Base-by-base conservation (phyloP, 306 rosid genomes). In the Sophora flavescens region DNA sequence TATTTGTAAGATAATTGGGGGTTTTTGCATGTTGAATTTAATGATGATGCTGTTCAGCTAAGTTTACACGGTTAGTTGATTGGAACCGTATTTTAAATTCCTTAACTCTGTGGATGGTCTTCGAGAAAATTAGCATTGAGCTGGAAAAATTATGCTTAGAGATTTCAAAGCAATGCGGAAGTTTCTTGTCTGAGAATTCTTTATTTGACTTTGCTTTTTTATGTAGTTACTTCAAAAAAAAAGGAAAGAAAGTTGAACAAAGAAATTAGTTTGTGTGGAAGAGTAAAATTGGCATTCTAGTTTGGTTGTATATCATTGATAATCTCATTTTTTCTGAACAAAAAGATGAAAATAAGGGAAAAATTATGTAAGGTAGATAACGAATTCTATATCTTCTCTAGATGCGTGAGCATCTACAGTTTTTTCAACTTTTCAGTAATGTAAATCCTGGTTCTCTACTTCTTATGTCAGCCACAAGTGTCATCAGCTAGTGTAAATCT, bases 401-500 rank as follows among this genome's bases (percentile, higher is more conserved):
- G 52, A 63, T 72, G 67, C 22, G 28, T 18, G 38, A 50, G 14
- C 18, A 14, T 63, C 3, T 44, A 35, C 18, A 22, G 6, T 67
- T 58, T 26, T 30, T 44, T 48, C 39, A 39, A 47, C 9, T 48
- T 35, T 59, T 68, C 6, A 65, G 80, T 14, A 54, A 66, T 68
- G 78, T 79, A 39, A 84, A 72, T 56, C 38, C 10, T 26, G 35
- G 0, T 45, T 72, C 76, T 53, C 67, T 74, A 50, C 80, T 72
- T 68, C 80, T 60, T 62, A 50, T 76, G 51, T 77, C 28, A 95
- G 98, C 89, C 97, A 45, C 91, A 84, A 86, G 98, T 95, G 51
- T 88, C 97, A 22, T 88, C 96, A 57, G 98, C 95, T 33, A 92
- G 83, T 85, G 97, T 95, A 77, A 95, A 92, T 76, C 91, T 95